Percentiles rank a stretch among this genome's conserved stretches.
Conservation (phyloP, 768 basidiomycete genomes). For the Tylopilus balloui region DNA sequence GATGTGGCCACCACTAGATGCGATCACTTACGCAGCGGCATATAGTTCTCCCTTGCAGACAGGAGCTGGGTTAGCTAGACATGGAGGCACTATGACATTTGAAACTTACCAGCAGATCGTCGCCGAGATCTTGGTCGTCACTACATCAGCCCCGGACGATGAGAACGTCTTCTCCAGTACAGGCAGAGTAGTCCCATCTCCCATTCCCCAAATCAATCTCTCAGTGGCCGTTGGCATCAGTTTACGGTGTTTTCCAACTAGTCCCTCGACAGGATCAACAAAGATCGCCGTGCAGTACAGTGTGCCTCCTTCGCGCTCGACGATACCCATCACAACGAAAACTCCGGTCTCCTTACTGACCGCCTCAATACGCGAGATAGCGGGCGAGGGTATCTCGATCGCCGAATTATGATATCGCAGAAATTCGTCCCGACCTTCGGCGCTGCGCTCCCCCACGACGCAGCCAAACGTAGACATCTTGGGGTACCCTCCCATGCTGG, state of each 20-base stretch:
- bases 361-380: slow-evolving; percentile 43
- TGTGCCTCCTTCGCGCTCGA: slow-evolving; percentile 56
- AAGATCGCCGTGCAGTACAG: slow-evolving; percentile 60
- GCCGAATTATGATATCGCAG: slow-evolving; percentile 51
- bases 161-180: slow-evolving; percentile 42
- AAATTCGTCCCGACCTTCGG: slow-evolving; percentile 55
- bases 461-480: slow-evolving; percentile 45
- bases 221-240: slow-evolving; percentile 59
- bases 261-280: slow-evolving; percentile 47
- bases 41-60: slow-evolving; percentile 62
- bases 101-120: slow-evolving; percentile 53
- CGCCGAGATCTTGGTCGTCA: slow-evolving; percentile 47
- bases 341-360: slow-evolving; percentile 46
- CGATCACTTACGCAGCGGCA: slow-evolving; percentile 50
- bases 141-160: slow-evolving; percentile 15
- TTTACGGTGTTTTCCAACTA: slow-evolving; percentile 61
- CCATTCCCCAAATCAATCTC: slow-evolving; percentile 59
- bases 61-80: not conserved
- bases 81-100: no score
- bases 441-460: slow-evolving; percentile 45
- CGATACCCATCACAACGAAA: slow-evolving; percentile 56
- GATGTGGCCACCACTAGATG: not conserved
- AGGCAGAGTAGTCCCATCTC: slow-evolving; percentile 51
- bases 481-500: slow-evolving; percentile 56
- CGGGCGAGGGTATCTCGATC: slow-evolving; percentile 52